A percentile compares a stretch with the other conserved stretches of the same genome.
These are phyloP conservation scores for Tulasnella sp. DNA, from an alignment of 768 basidiomycete species.

Conservation along the genomic window DNA sequence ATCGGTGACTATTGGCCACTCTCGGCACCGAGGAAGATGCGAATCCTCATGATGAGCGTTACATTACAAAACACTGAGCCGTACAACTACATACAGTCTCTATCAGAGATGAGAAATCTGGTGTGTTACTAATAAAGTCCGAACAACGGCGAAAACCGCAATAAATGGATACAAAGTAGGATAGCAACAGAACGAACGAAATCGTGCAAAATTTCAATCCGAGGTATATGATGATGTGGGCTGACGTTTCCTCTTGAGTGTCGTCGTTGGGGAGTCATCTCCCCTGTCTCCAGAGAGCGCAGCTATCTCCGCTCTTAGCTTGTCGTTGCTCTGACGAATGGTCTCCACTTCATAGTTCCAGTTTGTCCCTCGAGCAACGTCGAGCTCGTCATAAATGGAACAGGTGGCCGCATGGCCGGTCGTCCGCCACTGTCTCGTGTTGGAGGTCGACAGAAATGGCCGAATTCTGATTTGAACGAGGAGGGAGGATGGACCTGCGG, in stretches of 20 bases:
- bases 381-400: constrained; percentile 35
- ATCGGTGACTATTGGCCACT: no score
- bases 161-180: no score
- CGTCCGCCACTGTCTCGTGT: not conserved
- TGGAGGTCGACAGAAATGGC: not conserved
- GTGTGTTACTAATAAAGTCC: no score
- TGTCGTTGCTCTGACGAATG: constrained; percentile 28
- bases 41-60: not conserved
- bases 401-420: not conserved
- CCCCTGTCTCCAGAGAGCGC: not conserved
- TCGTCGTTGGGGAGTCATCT: no score
- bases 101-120: no score
- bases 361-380: constrained; percentile 33
- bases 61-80: no score
- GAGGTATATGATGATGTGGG: no score
- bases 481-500: not conserved
- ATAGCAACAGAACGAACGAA: no score
- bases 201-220: no score
- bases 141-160: no score
- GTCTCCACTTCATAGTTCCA: constrained; percentile 38
- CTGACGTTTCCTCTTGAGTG: no score
- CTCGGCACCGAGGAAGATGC: not conserved
- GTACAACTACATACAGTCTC: no score
- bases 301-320: constrained; percentile 28
- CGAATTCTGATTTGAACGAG: constrained; percentile 1